Percentiles rank a stretch among this genome's conserved stretches.
phyloP scores from a whole-genome alignment of 257 asterid species.

The Rauvolfia tetraphylla region DNA sequence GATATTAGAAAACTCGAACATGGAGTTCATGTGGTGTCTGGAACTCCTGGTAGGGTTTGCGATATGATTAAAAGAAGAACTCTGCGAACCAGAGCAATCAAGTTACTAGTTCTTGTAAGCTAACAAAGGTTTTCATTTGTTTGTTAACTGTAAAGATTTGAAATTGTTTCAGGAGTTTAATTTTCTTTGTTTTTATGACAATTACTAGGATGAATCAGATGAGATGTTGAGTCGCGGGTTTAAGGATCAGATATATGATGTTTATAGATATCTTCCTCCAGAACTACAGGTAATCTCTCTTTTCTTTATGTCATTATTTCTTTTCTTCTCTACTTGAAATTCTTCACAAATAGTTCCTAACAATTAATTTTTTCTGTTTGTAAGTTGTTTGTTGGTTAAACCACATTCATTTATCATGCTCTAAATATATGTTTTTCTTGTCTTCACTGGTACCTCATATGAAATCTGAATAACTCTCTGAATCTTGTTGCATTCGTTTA shows the following conservation, averaged over 20 bases:
- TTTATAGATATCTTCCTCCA: slow-evolving; percentile 98
- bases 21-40: slow-evolving; percentile 97
- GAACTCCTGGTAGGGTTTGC: slow-evolving; percentile 98
- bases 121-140: neutral
- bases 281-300: slow-evolving; percentile 68
- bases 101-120: slow-evolving; percentile 73
- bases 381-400: neutral
- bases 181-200: slow-evolving; percentile 4
- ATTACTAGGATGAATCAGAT: slow-evolving; percentile 86
- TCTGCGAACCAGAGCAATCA: slow-evolving; percentile 80
- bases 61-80: slow-evolving; percentile 98
- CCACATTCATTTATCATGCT: neutral
- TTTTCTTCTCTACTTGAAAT: neutral
- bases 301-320: neutral
- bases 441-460: neutral
- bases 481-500: neutral
- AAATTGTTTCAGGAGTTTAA: neutral
- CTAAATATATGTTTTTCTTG: neutral
- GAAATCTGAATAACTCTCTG: neutral
- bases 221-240: slow-evolving; percentile 99
- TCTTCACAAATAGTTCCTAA: neutral
- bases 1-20: slow-evolving; percentile 91
- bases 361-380: neutral
- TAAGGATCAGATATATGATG: slow-evolving; percentile 98
- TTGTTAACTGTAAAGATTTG: neutral